These are phyloP conservation scores for Ustilago tritici DNA, from an alignment of 1,284 basidiomycete species.

Conservation along the genomic window DNA sequence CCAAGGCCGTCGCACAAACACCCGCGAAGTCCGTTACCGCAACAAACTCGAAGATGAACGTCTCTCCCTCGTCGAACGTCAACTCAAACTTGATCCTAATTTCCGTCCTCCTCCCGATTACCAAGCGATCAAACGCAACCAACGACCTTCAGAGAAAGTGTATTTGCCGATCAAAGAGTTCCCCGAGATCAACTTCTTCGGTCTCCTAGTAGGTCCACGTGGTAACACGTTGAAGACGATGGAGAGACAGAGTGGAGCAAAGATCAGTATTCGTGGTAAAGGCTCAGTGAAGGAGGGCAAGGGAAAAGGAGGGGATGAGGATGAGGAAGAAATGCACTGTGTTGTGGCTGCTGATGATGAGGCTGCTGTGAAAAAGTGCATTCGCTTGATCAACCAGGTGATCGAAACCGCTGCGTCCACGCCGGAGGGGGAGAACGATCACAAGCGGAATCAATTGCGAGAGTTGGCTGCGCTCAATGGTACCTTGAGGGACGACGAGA, in stretches of 20 bases:
- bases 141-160: slow-evolving; percentile 84
- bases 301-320: slow-evolving; percentile 87
- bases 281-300: slow-evolving; percentile 99
- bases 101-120: slow-evolving; percentile 96
- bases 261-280: slow-evolving; percentile 98
- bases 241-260: slow-evolving; percentile 97
- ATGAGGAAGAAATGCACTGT: slow-evolving; percentile 99
- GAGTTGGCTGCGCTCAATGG: slow-evolving; percentile 98
- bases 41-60: slow-evolving; percentile 98
- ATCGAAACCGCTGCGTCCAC: slow-evolving; percentile 99
- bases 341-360: slow-evolving; percentile 93
- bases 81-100: slow-evolving; percentile 96
- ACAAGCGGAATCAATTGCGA: slow-evolving; percentile 98
- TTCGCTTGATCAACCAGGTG: slow-evolving; percentile 94
- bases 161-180: slow-evolving; percentile 99
- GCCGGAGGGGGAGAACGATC: slow-evolving; percentile 98
- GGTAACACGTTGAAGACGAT: slow-evolving; percentile 99
- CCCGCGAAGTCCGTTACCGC: slow-evolving; percentile 95
- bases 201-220: slow-evolving; percentile 95
- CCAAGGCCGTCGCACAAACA: slow-evolving; percentile 96
- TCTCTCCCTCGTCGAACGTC: slow-evolving; percentile 89
- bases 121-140: slow-evolving; percentile 83
- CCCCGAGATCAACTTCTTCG: slow-evolving; percentile 99
- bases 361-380: slow-evolving; percentile 89
- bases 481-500: slow-evolving; percentile 98